phyloP scores from a whole-genome alignment of 2,329 filamentous ascomycete genomes.

The Exserohilum rostratum region DNA sequence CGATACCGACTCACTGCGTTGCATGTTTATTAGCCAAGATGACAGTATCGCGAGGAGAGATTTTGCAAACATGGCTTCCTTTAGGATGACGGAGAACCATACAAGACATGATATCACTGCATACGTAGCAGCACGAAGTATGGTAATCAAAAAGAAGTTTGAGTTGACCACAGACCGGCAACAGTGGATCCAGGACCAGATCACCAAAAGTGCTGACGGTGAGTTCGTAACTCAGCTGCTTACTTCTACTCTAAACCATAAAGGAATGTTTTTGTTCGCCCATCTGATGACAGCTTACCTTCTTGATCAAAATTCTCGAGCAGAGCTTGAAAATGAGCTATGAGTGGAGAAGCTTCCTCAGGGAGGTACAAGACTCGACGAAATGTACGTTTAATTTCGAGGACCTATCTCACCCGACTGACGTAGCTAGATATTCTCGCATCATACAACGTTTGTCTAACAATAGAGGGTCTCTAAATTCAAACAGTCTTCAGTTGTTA shows the following conservation, averaged over 20 bases:
- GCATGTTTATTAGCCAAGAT: slow-evolving; percentile 33
- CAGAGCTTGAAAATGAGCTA: slow-evolving; percentile 23
- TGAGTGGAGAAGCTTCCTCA: slow-evolving; percentile 21
- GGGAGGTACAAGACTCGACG: slow-evolving; percentile 13
- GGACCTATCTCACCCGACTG: neutral
- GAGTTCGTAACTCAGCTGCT: neutral
- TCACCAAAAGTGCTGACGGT: slow-evolving; percentile 31
- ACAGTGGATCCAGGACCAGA: slow-evolving; percentile 30
- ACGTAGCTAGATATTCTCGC: slow-evolving; percentile 27
- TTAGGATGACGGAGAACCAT: slow-evolving; percentile 4
- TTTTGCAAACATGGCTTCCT: slow-evolving; percentile 2
- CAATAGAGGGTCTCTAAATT: slow-evolving; percentile 18
- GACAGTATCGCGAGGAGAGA: slow-evolving; percentile 12
- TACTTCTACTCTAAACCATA: neutral
- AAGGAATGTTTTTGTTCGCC: slow-evolving; percentile 17
- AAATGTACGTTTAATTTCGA: slow-evolving; percentile 23
- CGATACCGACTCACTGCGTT: slow-evolving; percentile 19
- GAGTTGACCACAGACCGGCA: slow-evolving; percentile 19
- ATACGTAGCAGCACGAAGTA: slow-evolving; percentile 1
- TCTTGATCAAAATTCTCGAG: slow-evolving; percentile 18
- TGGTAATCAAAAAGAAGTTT: slow-evolving; percentile 19
- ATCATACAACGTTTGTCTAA: slow-evolving; percentile 23
- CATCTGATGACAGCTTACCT: slow-evolving; percentile 31
- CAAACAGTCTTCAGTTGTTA: slow-evolving; percentile 22
- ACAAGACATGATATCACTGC: slow-evolving; percentile 3